Percentiles rank a stretch among this genome's conserved stretches.
These are phyloP conservation scores for Drechmeria coniospora DNA, from an alignment of 2,329 filamentous ascomycete species.

Conservation along the genomic window DNA sequence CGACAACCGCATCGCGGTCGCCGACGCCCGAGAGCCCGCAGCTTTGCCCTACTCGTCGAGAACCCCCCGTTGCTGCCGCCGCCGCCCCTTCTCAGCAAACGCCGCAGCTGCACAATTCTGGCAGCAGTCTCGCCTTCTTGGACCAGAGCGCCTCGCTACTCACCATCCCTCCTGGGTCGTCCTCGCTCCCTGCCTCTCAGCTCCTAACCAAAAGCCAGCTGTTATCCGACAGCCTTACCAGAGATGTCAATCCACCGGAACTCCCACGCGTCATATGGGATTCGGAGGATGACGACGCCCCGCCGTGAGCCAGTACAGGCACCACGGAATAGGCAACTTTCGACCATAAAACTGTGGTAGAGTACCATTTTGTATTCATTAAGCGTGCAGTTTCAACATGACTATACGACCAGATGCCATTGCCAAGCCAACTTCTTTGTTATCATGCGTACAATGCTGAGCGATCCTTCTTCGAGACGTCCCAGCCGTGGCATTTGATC, in stretches of 20 bases:
- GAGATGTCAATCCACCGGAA: slow-evolving; percentile 16
- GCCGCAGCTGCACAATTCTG: slow-evolving; percentile 6
- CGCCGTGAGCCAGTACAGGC: too few species aligned
- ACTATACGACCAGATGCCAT: too few species aligned
- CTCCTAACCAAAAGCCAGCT: slow-evolving; percentile 36
- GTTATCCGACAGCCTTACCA: slow-evolving; percentile 30
- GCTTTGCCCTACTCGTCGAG: too few species aligned
- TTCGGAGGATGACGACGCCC: slow-evolving; percentile 16
- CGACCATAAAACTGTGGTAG: too few species aligned
- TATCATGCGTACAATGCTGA: neutral
- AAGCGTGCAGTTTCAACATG: too few species aligned
- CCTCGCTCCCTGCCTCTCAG: slow-evolving; percentile 23
- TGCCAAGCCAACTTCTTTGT: slow-evolving; percentile 1
- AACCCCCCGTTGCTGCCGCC: too few species aligned
- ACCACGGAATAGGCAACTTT: too few species aligned
- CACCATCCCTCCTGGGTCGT: slow-evolving; percentile 5
- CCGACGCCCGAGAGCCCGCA: slow-evolving; percentile 19
- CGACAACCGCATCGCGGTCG: slow-evolving; percentile 21
- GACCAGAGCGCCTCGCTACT: slow-evolving; percentile 9
- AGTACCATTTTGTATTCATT: too few species aligned
- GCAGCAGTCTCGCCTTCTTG: slow-evolving; percentile 12
- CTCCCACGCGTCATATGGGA: slow-evolving; percentile 20
- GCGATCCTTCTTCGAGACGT: neutral
- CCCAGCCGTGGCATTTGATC: too few species aligned
- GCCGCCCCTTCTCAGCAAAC: slow-evolving; percentile 2